Evolutionary conservation across 2,329 filamentous ascomycete genomes (phyloP).

Genomic region (Ophiostoma sp.): DNA sequence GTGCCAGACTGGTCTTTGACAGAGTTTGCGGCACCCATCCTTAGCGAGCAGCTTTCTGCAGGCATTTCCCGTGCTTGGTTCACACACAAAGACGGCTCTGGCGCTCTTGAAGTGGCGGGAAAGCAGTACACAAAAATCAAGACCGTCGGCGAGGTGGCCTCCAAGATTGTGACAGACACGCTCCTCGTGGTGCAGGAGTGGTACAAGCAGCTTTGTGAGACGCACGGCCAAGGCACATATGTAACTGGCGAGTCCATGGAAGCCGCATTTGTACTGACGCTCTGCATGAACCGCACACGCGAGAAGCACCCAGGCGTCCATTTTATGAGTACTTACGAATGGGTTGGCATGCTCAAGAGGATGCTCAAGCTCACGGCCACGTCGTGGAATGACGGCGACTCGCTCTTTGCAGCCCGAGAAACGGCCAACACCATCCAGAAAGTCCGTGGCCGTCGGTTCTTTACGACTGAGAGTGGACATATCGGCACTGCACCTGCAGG

Average conservation of each 20-base stretch:
- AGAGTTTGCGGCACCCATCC: slow-evolving; percentile 14
- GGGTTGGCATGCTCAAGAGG: slow-evolving; percentile 10
- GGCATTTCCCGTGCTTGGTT: slow-evolving; percentile 18
- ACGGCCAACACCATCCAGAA: slow-evolving; percentile 16
- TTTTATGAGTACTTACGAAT: slow-evolving; percentile 14
- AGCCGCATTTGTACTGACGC: slow-evolving; percentile 17
- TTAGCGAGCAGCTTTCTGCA: slow-evolving; percentile 18
- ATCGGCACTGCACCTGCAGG: slow-evolving; percentile 15
- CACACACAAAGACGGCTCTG: not conserved
- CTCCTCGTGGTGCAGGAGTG: slow-evolving; percentile 16
- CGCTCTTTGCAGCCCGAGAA: slow-evolving; percentile 12
- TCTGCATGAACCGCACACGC: slow-evolving; percentile 18
- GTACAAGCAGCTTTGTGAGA: not conserved
- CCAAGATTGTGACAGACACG: slow-evolving; percentile 10
- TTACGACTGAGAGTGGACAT: slow-evolving; percentile 15
- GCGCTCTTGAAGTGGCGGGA: not conserved
- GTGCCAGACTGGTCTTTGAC: slow-evolving; percentile 15
- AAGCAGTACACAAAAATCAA: not conserved
- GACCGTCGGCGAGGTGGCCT: slow-evolving; percentile 5
- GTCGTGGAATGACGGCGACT: not conserved
- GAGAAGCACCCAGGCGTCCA: slow-evolving; percentile 11
- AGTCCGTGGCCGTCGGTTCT: slow-evolving; percentile 14
- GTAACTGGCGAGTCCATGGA: slow-evolving; percentile 17
- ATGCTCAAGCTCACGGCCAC: slow-evolving; percentile 13
- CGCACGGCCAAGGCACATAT: not conserved